Evolutionary conservation across 805 yeast genomes (phyloP).

Genomic region (Blastobotrys muscicola): DNA sequence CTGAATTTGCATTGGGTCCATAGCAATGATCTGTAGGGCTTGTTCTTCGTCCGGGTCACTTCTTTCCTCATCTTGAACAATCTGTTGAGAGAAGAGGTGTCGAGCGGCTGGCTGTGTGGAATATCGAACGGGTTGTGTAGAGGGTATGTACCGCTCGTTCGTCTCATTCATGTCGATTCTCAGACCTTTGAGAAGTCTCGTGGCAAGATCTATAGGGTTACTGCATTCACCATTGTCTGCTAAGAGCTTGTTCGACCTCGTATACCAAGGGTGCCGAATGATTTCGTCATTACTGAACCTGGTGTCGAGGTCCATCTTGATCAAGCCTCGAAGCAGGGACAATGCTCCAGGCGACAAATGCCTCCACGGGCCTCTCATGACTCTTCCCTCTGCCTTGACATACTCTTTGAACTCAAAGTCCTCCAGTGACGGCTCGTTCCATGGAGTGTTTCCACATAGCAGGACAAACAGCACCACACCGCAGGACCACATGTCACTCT

Average conservation of each 20-base stretch:
- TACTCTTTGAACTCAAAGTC: constrained; percentile 41
- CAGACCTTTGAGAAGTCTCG: constrained; percentile 41
- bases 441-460: constrained; percentile 57
- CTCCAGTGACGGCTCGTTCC: constrained; percentile 52
- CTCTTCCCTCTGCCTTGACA: constrained; percentile 36
- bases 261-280: constrained; percentile 48
- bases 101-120: constrained; percentile 8
- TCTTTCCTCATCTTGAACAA: neutral
- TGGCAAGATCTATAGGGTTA: constrained; percentile 43
- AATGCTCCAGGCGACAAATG: constrained; percentile 39
- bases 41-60: constrained; percentile 4
- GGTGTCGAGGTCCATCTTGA: constrained; percentile 39
- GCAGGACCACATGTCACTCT: constrained; percentile 60
- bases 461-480: constrained; percentile 56
- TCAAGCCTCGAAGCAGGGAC: constrained; percentile 42
- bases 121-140: constrained; percentile 2
- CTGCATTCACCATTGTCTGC: constrained; percentile 41
- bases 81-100: constrained; percentile 8
- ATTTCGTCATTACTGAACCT: constrained; percentile 37
- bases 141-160: constrained; percentile 1
- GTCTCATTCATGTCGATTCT: constrained; percentile 30
- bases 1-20: constrained; percentile 44
- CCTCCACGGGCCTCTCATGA: constrained; percentile 45
- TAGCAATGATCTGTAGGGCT: constrained; percentile 29
- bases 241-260: constrained; percentile 35